These are phyloP conservation scores for Mycosphaerelloides madeirae DNA, from an alignment of 2,329 filamentous ascomycete species.

Conservation along the genomic window DNA sequence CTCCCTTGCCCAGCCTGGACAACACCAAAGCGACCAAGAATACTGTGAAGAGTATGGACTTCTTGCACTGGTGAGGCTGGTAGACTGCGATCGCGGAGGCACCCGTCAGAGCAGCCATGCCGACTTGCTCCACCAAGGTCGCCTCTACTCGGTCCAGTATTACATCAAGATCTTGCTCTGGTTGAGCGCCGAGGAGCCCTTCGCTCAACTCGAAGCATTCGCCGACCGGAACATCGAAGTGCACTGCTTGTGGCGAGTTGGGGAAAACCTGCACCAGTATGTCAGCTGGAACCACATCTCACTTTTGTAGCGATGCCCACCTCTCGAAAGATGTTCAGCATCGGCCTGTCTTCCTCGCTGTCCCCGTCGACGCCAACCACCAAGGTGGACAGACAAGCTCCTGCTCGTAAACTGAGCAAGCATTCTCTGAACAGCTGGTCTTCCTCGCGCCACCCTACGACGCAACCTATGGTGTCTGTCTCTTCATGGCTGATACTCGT, in stretches of 20 bases:
- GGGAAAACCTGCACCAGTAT: neutral
- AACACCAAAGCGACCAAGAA: neutral
- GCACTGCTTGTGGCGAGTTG: neutral
- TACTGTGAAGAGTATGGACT: conserved; percentile 1
- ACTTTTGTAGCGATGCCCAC: neutral
- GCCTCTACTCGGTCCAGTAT: neutral
- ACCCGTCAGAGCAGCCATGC: neutral
- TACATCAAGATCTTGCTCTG: neutral
- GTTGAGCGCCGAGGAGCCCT: neutral
- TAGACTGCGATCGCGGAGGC: neutral
- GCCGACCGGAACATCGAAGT: neutral
- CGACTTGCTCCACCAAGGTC: neutral
- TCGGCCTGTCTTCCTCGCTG: neutral
- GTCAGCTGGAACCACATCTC: no score
- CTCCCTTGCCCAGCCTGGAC: neutral
- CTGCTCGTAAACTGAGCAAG: neutral
- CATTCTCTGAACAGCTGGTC: neutral
- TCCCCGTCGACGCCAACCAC: neutral
- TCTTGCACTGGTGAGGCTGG: conserved; percentile 2
- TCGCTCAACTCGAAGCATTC: neutral
- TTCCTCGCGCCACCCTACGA: conserved; percentile 1
- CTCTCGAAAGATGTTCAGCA: neutral
- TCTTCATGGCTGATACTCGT: no score
- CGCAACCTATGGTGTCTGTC: neutral
- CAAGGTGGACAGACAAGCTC: neutral